Evolutionary conservation across 2,329 filamentous ascomycete species (phyloP).

Genomic region (Lachnellula suecica): DNA sequence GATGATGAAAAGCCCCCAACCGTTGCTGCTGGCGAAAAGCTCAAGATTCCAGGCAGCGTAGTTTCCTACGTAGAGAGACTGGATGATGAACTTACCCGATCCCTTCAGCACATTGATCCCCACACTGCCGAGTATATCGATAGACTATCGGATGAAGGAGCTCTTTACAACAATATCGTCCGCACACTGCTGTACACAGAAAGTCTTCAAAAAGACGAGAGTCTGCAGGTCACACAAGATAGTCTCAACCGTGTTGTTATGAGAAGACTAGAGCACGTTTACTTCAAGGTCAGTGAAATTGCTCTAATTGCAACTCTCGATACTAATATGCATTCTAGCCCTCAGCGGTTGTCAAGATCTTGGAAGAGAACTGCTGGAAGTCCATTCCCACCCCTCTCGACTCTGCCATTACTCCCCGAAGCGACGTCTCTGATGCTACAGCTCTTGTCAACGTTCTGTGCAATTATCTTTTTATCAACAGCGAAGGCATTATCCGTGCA

Average conservation of each 20-base stretch:
- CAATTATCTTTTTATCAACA: conserved; percentile 92
- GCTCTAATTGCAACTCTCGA: conserved; percentile 8
- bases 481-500: conserved; percentile 92
- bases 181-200: conserved; percentile 88
- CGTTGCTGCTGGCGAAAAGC: conserved; percentile 70
- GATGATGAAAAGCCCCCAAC: conserved; percentile 92
- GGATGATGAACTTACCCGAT: conserved; percentile 94
- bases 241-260: conserved; percentile 90
- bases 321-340: conserved; percentile 52
- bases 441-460: conserved; percentile 83
- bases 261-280: conserved; percentile 92
- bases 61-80: conserved; percentile 93
- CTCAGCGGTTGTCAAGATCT: conserved; percentile 84
- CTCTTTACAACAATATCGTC: conserved; percentile 90
- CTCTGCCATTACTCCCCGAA: conserved; percentile 78
- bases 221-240: conserved; percentile 77
- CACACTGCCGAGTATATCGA: conserved; percentile 99
- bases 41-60: conserved; percentile 90
- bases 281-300: conserved; percentile 76
- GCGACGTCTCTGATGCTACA: conserved; percentile 64
- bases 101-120: conserved; percentile 95
- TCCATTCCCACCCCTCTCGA: conserved; percentile 67
- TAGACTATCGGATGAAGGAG: conserved; percentile 83
- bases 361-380: conserved; percentile 95
- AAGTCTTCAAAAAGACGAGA: conserved; percentile 66